Evolutionary conservation across 1,284 basidiomycete genomes (phyloP), one percentile per base, ranked within the genome.

Genomic region (Inonotus obliquus): DNA sequence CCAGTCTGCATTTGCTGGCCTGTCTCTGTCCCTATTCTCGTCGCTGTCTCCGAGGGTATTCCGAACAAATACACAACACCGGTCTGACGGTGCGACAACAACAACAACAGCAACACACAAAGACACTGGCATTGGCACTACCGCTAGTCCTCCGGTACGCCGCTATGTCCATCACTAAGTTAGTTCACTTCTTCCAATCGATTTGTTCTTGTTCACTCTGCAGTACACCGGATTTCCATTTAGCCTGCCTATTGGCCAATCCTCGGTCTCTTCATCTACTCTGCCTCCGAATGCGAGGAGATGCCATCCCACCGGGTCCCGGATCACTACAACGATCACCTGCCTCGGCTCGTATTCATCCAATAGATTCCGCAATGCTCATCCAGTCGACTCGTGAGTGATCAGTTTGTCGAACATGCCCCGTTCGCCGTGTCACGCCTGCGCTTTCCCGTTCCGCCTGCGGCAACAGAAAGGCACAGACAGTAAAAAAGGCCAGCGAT

Each of bases 261-360:
- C 47, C 41, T 57, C 39, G 55, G 55, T 2, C 55, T 49, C 47
- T 19, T 4, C 47, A 19, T 11, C 47, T n/a, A n/a, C 51, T 19
- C 37, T 32, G 21, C 45, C 27, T 35, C 32, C 51, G 9, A 37
- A 27, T 3, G 29, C 23, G 48, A 29, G 5, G 13, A 25, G 11
- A 25, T 29, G 11, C 5, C 48, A 25, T 49, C 9, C 48, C 48
- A 29, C 48, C 48, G 23, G 21, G 5, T 25, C 48, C 48, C 48
- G 48, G 48, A 49, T 49, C 48, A 49, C 19, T 49, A 32, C 48
- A n/a, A 14, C n/a, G 25, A 29, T 49, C 55, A 57, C 55, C 55
- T 48, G 55, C 41, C 41, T 45, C 17, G 19, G 19, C 1, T 14
- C 13, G 14, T n/a, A n/a, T n/a, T n/a, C n/a, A n/a, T n/a, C n/a